Evolutionary conservation across 2,329 filamentous ascomycete species (phyloP).

Genomic region (Fusarium camptoceras): DNA sequence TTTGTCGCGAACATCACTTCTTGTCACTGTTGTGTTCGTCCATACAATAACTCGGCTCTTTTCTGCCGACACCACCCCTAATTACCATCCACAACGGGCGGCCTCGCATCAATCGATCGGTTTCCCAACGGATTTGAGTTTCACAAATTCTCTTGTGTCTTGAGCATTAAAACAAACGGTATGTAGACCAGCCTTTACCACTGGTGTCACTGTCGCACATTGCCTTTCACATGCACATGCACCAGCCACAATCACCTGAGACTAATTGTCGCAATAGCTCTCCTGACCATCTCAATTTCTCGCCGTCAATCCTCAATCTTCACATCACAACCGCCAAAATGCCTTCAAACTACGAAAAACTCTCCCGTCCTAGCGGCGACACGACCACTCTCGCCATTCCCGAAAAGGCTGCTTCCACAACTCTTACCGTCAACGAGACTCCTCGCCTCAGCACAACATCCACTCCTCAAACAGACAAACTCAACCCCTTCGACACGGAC

Average conservation of each 20-base stretch:
- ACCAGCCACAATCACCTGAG: slow-evolving; percentile 28
- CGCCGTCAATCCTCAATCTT: background rate
- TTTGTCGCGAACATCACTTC: background rate
- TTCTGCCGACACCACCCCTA: slow-evolving; percentile 7
- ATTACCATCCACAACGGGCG: slow-evolving; percentile 1
- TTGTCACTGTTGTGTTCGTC: background rate
- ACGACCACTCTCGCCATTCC: slow-evolving; percentile 42
- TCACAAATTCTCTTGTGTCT: slow-evolving; percentile 11
- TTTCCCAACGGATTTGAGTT: slow-evolving; percentile 15
- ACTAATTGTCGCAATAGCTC: slow-evolving; percentile 33
- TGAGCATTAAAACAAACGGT: slow-evolving; percentile 26
- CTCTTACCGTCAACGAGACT: slow-evolving; percentile 40
- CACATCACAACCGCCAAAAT: slow-evolving; percentile 30
- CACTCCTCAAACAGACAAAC: slow-evolving; percentile 58
- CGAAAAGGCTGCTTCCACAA: slow-evolving; percentile 48
- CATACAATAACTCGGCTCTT: background rate
- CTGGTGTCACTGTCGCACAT: slow-evolving; percentile 32
- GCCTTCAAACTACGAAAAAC: slow-evolving; percentile 46
- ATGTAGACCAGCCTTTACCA: slow-evolving; percentile 27
- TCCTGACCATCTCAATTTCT: background rate
- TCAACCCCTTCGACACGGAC: slow-evolving; percentile 69
- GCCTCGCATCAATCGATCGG: slow-evolving; percentile 13
- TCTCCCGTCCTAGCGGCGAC: slow-evolving; percentile 42
- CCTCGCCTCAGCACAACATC: slow-evolving; percentile 55
- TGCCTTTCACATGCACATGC: background rate